Conservation (phyloP, 768 basidiomycete genomes). For the Boletus pseudopeckii region DNA sequence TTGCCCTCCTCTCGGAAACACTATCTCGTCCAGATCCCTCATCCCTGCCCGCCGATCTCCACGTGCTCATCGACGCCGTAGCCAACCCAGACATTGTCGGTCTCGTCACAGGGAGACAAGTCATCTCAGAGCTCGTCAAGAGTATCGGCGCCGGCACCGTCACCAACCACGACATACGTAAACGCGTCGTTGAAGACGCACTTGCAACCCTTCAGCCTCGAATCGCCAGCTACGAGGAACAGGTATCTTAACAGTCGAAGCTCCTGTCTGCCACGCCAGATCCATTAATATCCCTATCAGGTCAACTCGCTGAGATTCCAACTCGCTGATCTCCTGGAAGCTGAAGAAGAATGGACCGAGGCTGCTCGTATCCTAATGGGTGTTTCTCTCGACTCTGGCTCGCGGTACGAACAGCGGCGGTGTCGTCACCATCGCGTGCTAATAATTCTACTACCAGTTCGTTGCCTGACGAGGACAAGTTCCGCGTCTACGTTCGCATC, state of each 20-base stretch:
- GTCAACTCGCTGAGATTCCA: constrained; percentile 80
- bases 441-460: constrained; percentile 36
- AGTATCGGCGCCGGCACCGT: constrained; percentile 55
- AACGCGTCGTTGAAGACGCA: constrained; percentile 73
- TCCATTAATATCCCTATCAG: constrained; percentile 38
- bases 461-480: constrained; percentile 78
- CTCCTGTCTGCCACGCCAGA: neutral
- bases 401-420: constrained; percentile 52
- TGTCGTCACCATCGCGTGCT: neutral
- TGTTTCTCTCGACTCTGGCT: constrained; percentile 86
- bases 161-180: constrained; percentile 54
- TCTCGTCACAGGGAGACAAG: constrained; percentile 84
- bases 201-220: constrained; percentile 69
- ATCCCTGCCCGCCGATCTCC: constrained; percentile 53
- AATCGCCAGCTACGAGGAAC: constrained; percentile 92
- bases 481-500: constrained; percentile 89
- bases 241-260: constrained; percentile 49
- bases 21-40: constrained; percentile 49
- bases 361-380: constrained; percentile 91
- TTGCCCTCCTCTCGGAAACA: constrained; percentile 63
- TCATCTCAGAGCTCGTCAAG: constrained; percentile 81
- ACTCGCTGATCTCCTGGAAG: constrained; percentile 86
- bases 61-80: constrained; percentile 71
- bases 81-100: constrained; percentile 79
- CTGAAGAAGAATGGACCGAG: constrained; percentile 90